phyloP scores from a whole-genome alignment of 345 rosid genomes.

The Camelina sativa region DNA sequence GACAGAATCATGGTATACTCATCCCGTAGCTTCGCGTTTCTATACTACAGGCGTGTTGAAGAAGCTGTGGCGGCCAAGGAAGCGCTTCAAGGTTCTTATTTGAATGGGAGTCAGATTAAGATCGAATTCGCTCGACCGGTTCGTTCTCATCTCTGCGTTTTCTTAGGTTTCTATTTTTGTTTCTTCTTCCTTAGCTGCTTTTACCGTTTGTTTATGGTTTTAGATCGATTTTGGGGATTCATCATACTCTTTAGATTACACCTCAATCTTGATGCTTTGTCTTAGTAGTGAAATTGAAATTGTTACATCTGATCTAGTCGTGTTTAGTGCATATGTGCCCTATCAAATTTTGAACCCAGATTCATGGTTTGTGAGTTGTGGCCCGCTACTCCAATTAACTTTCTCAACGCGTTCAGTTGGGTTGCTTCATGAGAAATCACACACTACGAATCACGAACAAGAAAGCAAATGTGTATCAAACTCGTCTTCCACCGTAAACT shows the following conservation, averaged over 20 bases:
- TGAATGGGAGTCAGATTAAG: constrained; percentile 68
- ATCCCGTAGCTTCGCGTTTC: constrained; percentile 74
- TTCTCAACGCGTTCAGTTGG: neutral
- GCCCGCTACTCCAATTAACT: neutral
- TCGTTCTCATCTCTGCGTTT: constrained; percentile 67
- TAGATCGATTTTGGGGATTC: constrained; percentile 18
- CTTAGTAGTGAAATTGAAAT: neutral
- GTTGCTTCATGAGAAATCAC: neutral
- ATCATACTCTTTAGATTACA: neutral
- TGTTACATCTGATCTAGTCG: neutral
- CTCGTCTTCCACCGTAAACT: neutral
- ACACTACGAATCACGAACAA: neutral
- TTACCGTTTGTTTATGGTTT: neutral
- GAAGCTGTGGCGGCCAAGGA: constrained; percentile 84
- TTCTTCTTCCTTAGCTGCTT: constrained; percentile 1
- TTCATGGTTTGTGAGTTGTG: neutral
- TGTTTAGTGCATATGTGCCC: neutral
- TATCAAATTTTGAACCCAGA: constrained; percentile 4
- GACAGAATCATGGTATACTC: constrained; percentile 73
- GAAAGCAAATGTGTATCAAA: constrained; percentile 3
- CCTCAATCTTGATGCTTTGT: neutral
- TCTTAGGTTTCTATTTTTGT: constrained; percentile 26
- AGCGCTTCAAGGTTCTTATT: constrained; percentile 64
- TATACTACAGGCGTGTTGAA: constrained; percentile 76
- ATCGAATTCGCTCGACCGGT: constrained; percentile 99